Conservation (phyloP, 2,329 filamentous ascomycete species). For the Gremmenia infestans region DNA sequence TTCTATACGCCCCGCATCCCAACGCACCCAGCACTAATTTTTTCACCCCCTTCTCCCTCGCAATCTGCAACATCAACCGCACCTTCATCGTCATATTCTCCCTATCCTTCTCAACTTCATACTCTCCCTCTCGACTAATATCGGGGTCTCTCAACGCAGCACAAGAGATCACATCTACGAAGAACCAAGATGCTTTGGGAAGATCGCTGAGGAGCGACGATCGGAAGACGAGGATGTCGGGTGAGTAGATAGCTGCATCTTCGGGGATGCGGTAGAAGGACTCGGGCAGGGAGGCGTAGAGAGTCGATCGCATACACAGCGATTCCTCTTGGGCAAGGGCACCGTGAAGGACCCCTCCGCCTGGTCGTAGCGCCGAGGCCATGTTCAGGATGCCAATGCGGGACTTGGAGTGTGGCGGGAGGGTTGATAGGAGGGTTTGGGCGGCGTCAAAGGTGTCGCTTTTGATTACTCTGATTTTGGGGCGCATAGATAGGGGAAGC, state of each 20-base stretch:
- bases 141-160: constrained; percentile 20
- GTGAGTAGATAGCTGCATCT: constrained; percentile 52
- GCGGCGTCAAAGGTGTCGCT: constrained; percentile 55
- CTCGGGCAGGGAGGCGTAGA: constrained; percentile 42
- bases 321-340: constrained; percentile 64
- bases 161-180: constrained; percentile 24
- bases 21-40: constrained; percentile 62
- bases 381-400: constrained; percentile 61
- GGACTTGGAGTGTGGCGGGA: constrained; percentile 25
- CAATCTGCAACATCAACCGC: constrained; percentile 35
- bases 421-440: constrained; percentile 33
- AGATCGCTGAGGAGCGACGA: constrained; percentile 39
- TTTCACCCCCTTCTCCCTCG: constrained; percentile 46
- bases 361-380: constrained; percentile 51
- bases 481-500: not conserved
- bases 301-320: constrained; percentile 58
- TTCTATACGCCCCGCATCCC: constrained; percentile 62
- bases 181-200: constrained; percentile 29
- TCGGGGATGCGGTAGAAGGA: constrained; percentile 27
- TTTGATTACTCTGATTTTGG: constrained; percentile 41
- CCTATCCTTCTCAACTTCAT: constrained; percentile 25
- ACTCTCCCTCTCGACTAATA: constrained; percentile 1
- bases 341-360: constrained; percentile 61
- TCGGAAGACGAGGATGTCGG: constrained; percentile 48
- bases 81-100: constrained; percentile 29